Base-by-base conservation (phyloP, 148 eudicot species). In the Diospyros lotus region DNA sequence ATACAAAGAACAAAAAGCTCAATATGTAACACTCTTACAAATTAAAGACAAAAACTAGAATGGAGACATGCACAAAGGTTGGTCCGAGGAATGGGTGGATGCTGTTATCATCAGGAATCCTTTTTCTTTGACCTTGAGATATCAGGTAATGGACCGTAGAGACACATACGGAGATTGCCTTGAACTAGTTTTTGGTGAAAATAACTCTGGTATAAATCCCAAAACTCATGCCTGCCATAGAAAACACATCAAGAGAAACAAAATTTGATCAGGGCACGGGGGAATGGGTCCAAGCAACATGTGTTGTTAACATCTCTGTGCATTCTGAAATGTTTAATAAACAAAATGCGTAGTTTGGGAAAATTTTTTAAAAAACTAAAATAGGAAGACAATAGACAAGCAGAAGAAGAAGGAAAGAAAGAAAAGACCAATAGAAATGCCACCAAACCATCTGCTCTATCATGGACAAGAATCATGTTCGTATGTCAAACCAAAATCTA, bases 141-240 rank as follows among this genome's bases (percentile, higher is more conserved):
- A 39, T 75, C 56, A 44, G 84, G 85, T 17, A 82, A 51, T 4
- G 86, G 76, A 69, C 97, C 93, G 75, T 89, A 87, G 68, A 93
- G 85, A 78, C 94, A 91, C 51, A 93, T 70, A 13, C 90, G 94
- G 53, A 93, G 73, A 72, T 64, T 74, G 14, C 98, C 94, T 78
- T 86, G 80, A 45, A 89, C 80, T 48, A 91, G 62, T 58, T 75
- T 84, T 73, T 84, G 84, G 74, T 93, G 98, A 69, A 93, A 84
- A 78, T 86, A 86, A 76, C 77, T 83, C 77, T 82, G 86, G 70
- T 89, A 91, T 82, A 93, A 79, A 71, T 89, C 91, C 98, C 98
- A 93, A 55, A 93, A 93, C 71, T 93, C 98, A 52, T 93, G 91
- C 80, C 98, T 93, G 89, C 48, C 28, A 9, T 41, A 52, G 39